Evolutionary conservation across 2,329 filamentous ascomycete genomes (phyloP).

Genomic region (Aureobasidium sp.): DNA sequence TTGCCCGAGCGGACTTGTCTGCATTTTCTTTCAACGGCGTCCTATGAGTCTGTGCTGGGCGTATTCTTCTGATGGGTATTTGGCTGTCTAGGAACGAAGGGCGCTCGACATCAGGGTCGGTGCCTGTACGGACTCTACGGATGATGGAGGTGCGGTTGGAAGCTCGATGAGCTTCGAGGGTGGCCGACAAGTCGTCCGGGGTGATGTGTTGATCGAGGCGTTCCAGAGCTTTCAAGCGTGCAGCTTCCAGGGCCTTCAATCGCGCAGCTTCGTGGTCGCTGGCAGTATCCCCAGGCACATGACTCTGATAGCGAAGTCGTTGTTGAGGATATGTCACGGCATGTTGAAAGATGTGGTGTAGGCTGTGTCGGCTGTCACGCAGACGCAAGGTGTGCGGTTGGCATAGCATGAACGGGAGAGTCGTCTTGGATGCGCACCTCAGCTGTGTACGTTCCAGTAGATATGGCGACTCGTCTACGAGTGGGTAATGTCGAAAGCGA

Average conservation of each 20-base stretch:
- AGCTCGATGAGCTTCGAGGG: conserved; percentile 14
- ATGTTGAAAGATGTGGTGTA: neutral
- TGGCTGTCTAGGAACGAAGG: neutral
- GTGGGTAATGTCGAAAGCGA: neutral
- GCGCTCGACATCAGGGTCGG: neutral
- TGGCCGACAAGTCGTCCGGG: conserved; percentile 11
- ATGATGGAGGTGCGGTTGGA: conserved; percentile 10
- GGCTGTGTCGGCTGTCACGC: conserved; percentile 6
- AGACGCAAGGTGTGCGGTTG: neutral
- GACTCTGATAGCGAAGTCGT: neutral
- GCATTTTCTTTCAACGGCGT: neutral
- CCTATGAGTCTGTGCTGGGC: too few relatives aligned
- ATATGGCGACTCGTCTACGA: neutral
- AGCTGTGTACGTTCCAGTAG: neutral
- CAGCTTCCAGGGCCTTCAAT: too few relatives aligned
- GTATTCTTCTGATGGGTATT: neutral
- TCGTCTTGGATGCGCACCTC: neutral
- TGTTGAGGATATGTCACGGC: neutral
- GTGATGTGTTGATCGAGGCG: conserved; percentile 6
- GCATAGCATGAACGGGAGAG: conserved; percentile 13
- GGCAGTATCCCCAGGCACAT: too few relatives aligned
- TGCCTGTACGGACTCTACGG: neutral
- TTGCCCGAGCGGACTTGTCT: neutral
- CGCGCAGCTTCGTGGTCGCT: neutral
- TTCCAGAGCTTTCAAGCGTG: neutral